Conservation (phyloP, 139 green algal genomes). For the Micractinium sp. region DNA sequence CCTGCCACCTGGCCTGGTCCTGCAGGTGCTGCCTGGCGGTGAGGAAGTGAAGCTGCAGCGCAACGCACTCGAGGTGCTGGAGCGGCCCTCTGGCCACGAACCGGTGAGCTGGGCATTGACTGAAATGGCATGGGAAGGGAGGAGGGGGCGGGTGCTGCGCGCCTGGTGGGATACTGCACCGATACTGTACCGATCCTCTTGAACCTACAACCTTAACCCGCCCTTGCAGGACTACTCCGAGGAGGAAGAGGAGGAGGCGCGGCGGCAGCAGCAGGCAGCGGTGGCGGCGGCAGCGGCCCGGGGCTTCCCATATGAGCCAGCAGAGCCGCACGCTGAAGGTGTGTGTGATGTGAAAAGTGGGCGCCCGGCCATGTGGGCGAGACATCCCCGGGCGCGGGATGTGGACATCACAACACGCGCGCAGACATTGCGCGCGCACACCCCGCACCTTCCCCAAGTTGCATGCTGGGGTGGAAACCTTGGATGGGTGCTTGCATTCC, state of each 20-base stretch:
- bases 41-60: constrained; percentile 79
- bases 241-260: constrained; percentile 37
- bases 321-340: constrained; percentile 32
- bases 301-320: neutral
- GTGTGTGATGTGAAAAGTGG: neutral
- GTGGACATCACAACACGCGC: neutral
- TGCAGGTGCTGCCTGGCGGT: constrained; percentile 63
- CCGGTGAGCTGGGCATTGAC: constrained; percentile 11
- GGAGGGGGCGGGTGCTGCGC: neutral
- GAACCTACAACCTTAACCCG: neutral
- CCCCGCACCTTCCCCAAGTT: no score
- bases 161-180: neutral
- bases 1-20: neutral
- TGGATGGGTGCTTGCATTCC: no score
- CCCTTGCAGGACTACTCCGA: constrained; percentile 35
- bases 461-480: neutral
- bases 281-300: neutral
- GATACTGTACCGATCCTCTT: neutral
- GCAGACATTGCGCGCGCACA: neutral
- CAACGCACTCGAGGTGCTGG: constrained; percentile 76
- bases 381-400: neutral
- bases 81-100: constrained; percentile 59
- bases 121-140: neutral
- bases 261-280: constrained; percentile 11
- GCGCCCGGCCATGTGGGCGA: neutral